Percentiles rank a stretch among this genome's conserved stretches.
Evolutionary conservation across 345 rosid genomes (phyloP).

Genomic region (Eucalyptus guilfoylei): DNA sequence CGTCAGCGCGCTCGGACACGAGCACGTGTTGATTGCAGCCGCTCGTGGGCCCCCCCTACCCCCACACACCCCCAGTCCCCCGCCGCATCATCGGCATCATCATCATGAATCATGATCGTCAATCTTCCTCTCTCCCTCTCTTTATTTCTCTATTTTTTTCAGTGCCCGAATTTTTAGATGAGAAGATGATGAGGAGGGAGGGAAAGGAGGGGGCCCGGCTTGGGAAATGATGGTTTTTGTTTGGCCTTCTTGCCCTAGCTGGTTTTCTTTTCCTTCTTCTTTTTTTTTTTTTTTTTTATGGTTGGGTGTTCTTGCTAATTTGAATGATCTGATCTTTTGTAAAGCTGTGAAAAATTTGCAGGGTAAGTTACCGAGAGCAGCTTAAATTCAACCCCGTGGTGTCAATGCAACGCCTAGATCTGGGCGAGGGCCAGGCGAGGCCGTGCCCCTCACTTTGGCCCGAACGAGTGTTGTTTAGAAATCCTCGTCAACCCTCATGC

Average conservation of each 20-base stretch:
- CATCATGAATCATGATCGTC: background rate
- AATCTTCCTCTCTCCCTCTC: background rate
- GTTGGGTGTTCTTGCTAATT: background rate
- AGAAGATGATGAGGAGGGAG: background rate
- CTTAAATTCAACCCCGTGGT: too few relatives aligned
- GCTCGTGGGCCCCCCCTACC: background rate
- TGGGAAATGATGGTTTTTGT: background rate
- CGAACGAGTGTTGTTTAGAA: accelerated
- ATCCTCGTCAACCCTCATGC: background rate
- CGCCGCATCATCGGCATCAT: background rate
- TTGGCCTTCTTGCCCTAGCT: background rate
- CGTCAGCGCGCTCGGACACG: slow-evolving; percentile 31
- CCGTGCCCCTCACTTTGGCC: too few relatives aligned
- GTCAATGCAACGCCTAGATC: too few relatives aligned
- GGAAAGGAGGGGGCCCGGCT: background rate
- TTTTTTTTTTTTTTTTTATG: background rate
- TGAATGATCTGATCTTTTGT: background rate
- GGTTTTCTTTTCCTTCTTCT: background rate
- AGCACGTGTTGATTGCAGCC: slow-evolving; percentile 42
- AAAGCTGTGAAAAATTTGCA: background rate
- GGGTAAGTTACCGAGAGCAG: background rate
- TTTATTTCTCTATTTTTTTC: background rate
- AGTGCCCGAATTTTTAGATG: background rate
- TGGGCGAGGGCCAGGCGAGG: too few relatives aligned
- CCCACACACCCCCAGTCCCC: background rate